A percentile compares a stretch with the other conserved stretches of the same genome.
Conservation (phyloP, 257 asterid species). For the Lithospermum erythrorhizon region DNA sequence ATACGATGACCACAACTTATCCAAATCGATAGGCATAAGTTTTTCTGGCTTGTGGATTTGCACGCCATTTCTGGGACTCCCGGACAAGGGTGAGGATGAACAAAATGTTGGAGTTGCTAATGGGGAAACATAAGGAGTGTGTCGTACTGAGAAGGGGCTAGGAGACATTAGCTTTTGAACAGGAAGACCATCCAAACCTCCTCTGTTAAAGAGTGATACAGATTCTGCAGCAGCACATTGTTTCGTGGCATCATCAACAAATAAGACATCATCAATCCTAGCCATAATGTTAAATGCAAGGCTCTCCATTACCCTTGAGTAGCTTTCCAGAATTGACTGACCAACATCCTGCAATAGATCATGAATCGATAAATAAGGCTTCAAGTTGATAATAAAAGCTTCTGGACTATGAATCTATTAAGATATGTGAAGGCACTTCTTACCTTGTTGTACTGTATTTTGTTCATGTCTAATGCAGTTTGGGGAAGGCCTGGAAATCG, state of each 20-base stretch:
- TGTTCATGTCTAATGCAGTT: constrained; percentile 60
- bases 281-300: constrained; percentile 92
- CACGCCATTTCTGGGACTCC: constrained; percentile 49
- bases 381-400: too few relatives aligned
- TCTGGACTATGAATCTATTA: too few relatives aligned
- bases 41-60: constrained; percentile 38
- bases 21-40: constrained; percentile 51
- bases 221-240: constrained; percentile 60
- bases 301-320: constrained; percentile 98
- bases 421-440: background rate
- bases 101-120: constrained; percentile 86
- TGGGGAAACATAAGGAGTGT: constrained; percentile 84
- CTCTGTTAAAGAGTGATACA: constrained; percentile 52
- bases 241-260: constrained; percentile 70
- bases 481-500: constrained; percentile 70
- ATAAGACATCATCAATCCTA: constrained; percentile 80
- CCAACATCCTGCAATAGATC: constrained; percentile 78
- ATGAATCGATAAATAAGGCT: too few relatives aligned
- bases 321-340: constrained; percentile 91
- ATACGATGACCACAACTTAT: constrained; percentile 56
- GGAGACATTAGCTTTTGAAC: constrained; percentile 88
- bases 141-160: constrained; percentile 86
- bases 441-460: constrained; percentile 67
- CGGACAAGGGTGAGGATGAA: constrained; percentile 53
- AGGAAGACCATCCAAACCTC: constrained; percentile 79